phyloP scores from a whole-genome alignment of 2,329 filamentous ascomycete species.

The Akanthomyces lecanii region DNA sequence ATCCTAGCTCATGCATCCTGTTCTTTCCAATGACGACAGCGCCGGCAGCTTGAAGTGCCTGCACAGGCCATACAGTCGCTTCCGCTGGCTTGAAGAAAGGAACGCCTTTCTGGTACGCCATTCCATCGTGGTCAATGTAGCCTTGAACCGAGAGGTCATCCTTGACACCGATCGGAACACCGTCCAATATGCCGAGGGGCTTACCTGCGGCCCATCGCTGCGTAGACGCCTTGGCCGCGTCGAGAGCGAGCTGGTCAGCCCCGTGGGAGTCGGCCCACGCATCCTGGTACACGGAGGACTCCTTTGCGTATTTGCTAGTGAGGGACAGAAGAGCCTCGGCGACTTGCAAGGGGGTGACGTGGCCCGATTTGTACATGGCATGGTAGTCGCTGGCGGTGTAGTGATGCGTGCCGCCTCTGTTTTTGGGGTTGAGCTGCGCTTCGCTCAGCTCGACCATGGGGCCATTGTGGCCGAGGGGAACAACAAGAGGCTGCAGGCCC shows the following conservation, averaged over 20 bases:
- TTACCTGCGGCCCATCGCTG: constrained; percentile 64
- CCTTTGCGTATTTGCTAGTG: constrained; percentile 55
- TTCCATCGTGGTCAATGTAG: constrained; percentile 64
- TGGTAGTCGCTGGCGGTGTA: constrained; percentile 74
- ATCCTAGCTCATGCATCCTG: constrained; percentile 76
- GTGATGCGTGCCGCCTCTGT: constrained; percentile 49
- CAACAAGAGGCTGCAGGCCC: constrained; percentile 50
- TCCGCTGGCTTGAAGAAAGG: constrained; percentile 46
- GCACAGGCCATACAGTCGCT: constrained; percentile 66
- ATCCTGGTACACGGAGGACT: constrained; percentile 58
- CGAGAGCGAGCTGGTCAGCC: constrained; percentile 52
- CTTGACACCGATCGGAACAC: constrained; percentile 79
- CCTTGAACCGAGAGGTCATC: constrained; percentile 72
- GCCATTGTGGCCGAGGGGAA: constrained; percentile 41
- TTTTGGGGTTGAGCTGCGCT: constrained; percentile 38
- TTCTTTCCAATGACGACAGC: constrained; percentile 72
- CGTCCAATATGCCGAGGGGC: constrained; percentile 68
- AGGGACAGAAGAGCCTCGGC: constrained; percentile 65
- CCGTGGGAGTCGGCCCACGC: constrained; percentile 68
- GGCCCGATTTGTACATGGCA: constrained; percentile 64
- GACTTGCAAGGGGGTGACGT: constrained; percentile 68
- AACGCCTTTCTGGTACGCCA: constrained; percentile 53
- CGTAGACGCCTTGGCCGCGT: constrained; percentile 69
- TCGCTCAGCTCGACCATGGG: constrained; percentile 38
- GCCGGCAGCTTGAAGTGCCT: constrained; percentile 67